Base-by-base conservation (phyloP, 352 stramenopile genomes). In the Pythium volutum region DNA sequence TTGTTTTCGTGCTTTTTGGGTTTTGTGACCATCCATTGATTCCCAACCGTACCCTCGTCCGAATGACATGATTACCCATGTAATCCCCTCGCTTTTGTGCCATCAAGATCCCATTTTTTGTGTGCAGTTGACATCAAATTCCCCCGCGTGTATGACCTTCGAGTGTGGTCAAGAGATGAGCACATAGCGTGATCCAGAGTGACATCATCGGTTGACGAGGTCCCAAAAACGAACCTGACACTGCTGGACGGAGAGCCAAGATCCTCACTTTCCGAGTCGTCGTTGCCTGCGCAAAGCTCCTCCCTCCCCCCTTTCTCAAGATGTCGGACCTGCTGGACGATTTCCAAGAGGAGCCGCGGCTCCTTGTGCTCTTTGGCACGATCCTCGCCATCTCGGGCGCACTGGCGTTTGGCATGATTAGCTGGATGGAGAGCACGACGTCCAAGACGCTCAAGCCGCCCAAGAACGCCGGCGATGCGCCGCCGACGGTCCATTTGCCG, bases 401-500 rank as follows among this genome's bases (percentile, higher is more conserved):
- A 69, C 12, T 89, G 10, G 62, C 66, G n/a, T 70, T 53, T 48
- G 22, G 82, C 34, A 45, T 87, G n/a, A 66, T 71, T 2, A 62
- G 47, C 29, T 62, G 48, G 31, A 58, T 88, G 56, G 64, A 71
- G 27, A 10, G 57, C 33, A 48, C 45, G 36, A 39, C 50, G 56
- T 76, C 64, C 18, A 69, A 82, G 60, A 89, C 82, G 58, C 67
- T 91, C 53, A 72, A 87, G 58, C 52, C 64, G 47, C 49, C 78
- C 6, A 54, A 70, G 20, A 65, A 65, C 20, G 74, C 73, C 5
- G 61, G 66, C n/a, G 71, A 67, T 26, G 63, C 67, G 53, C 57
- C 69, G 12, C 71, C 70, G 9, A 79, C 76, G 1, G 83, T 93
- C 33, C 71, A 79, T n/a, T 53, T 95, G 63, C 76, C 82, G 23